These are phyloP conservation scores for Calonectria ilicicola DNA, from an alignment of 2,329 filamentous ascomycete genomes.

Conservation along the genomic window DNA sequence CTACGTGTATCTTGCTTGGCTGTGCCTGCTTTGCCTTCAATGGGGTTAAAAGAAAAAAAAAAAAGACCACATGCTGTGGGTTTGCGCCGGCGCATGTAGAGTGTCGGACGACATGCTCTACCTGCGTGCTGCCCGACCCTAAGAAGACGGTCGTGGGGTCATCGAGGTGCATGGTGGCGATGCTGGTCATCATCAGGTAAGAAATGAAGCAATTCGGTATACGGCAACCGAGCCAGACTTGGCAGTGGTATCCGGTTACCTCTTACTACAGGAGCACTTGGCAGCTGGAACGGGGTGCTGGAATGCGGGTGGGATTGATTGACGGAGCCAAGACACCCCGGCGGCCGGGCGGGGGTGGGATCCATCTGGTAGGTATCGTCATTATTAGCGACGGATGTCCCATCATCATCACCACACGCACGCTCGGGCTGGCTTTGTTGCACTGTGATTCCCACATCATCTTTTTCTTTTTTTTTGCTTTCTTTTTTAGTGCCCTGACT, in stretches of 20 bases:
- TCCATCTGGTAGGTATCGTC: conserved; percentile 14
- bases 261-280: conserved; percentile 20
- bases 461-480: neutral
- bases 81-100: neutral
- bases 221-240: conserved; percentile 5
- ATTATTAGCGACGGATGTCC: conserved; percentile 4
- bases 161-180: neutral
- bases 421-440: neutral
- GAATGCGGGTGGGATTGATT: conserved; percentile 25
- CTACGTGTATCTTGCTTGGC: conserved; percentile 2
- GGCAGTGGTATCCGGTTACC: conserved; percentile 21
- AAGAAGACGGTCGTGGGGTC: neutral
- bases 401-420: conserved; percentile 15
- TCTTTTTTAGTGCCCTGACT: neutral
- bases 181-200: conserved; percentile 1
- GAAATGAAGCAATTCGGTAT: conserved; percentile 10
- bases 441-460: neutral
- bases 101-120: neutral
- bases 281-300: conserved; percentile 26
- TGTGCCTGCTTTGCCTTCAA: neutral
- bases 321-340: conserved; percentile 6
- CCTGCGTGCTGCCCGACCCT: neutral
- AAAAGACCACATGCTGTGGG: neutral
- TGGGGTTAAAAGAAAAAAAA: neutral
- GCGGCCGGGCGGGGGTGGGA: neutral